A percentile compares a stretch with the other conserved stretches of the same genome.
Conservation (phyloP, 768 basidiomycete genomes). For the Lactarius sanguifluus region DNA sequence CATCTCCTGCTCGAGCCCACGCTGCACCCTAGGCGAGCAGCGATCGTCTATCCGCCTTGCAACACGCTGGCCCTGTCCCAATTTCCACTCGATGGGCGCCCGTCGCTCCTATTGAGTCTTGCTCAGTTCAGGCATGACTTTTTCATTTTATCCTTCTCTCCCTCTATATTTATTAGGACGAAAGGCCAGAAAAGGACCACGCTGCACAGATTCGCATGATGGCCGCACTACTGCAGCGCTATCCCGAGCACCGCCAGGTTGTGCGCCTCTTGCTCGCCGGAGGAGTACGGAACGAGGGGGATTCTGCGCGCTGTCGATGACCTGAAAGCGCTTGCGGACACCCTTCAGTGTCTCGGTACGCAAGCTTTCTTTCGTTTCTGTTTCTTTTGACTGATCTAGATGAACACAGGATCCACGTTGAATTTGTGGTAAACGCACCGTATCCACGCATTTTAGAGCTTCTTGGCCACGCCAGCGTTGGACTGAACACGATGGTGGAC, state of each 20-base stretch:
- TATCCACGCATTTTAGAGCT: constrained; percentile 68
- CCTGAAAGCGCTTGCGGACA: constrained; percentile 56
- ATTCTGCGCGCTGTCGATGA: constrained; percentile 65
- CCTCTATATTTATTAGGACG: neutral
- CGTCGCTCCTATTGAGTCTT: constrained; percentile 74
- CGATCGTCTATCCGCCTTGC: constrained; percentile 89
- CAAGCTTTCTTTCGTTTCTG: neutral
- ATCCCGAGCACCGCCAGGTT: constrained; percentile 55
- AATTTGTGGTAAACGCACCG: constrained; percentile 82
- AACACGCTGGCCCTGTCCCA: constrained; percentile 71
- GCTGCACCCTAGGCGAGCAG: constrained; percentile 33
- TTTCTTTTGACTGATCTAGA: constrained; percentile 9
- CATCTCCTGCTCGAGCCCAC: constrained; percentile 11
- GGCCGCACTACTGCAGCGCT: constrained; percentile 49
- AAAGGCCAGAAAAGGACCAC: constrained; percentile 94
- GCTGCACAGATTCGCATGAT: constrained; percentile 74
- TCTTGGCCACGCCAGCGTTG: constrained; percentile 76
- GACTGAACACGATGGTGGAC: constrained; percentile 95
- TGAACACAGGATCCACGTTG: constrained; percentile 59
- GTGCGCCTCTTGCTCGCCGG: constrained; percentile 73
- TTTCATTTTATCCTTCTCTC: neutral
- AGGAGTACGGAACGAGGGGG: constrained; percentile 76
- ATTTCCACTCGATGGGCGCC: constrained; percentile 54
- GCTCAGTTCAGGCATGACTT: constrained; percentile 86
- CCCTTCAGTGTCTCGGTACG: constrained; percentile 65